Evolutionary conservation across 106 monocot species (phyloP).

Genomic region (Amphibolis antarctica): DNA sequence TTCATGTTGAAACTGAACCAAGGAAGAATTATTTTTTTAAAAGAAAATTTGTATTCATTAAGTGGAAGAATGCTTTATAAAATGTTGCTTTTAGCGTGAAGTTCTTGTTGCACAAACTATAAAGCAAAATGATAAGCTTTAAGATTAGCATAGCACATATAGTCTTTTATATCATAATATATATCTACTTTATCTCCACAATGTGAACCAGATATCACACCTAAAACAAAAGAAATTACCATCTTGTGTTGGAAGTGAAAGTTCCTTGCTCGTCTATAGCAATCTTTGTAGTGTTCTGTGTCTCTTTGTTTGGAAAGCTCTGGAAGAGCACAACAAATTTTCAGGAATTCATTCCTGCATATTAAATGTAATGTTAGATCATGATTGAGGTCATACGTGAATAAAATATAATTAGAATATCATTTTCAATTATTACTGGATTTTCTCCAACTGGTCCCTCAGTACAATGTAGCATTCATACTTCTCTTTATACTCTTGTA

Average conservation of each 20-base stretch:
- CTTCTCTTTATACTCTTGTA: conserved; percentile 81
- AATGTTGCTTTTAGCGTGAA: background rate
- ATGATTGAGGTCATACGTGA: background rate
- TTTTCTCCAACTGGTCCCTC: conserved; percentile 65
- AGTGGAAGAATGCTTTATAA: background rate
- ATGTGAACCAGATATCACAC: background rate
- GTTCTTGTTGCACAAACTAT: background rate
- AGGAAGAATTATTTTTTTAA: too few species aligned
- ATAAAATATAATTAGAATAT: background rate
- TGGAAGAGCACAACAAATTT: conserved; percentile 47
- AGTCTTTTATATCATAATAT: background rate
- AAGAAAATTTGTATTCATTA: too few species aligned
- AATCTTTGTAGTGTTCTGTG: conserved; percentile 32
- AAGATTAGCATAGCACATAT: background rate
- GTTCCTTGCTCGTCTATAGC: conserved; percentile 38
- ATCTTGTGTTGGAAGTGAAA: conserved; percentile 45
- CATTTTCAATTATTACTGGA: conserved; percentile 24
- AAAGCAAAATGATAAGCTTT: background rate
- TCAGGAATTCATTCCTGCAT: conserved; percentile 67
- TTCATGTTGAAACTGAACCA: too few species aligned
- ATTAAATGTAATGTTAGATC: background rate
- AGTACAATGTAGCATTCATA: conserved; percentile 53
- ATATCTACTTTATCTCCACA: background rate
- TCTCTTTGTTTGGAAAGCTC: conserved; percentile 48
- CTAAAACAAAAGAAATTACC: conserved; percentile 24